Evolutionary conservation across 495 filamentous ascomycete genomes (phyloP), one percentile per base, ranked within the genome.

Genomic region (Trichodelitschia bisporula): DNA sequence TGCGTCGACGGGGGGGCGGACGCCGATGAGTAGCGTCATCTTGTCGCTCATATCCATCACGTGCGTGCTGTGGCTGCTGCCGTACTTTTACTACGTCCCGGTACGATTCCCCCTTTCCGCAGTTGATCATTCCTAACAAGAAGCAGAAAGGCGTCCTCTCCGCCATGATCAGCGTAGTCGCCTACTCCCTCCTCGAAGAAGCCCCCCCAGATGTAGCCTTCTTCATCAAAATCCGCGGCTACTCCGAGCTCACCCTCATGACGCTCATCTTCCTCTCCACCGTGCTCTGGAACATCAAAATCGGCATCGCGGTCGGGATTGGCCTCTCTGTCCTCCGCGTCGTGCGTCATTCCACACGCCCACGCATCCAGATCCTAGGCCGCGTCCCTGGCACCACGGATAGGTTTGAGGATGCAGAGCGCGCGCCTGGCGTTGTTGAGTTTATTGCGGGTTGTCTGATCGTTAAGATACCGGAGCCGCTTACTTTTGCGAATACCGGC

Each of bases 401-500:
- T 35, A 63, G 68, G 28, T 95, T 90, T 43, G 79, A 84, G 38
- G 91, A 92, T 37, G 82, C 82, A 11, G 86, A 95, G 48, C 69
- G 74, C 0, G 66, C 76, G 26, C 58, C 9, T 8, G 26, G 26
- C 26, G 6, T 6, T 5, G 57, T 93, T 3, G 84, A 95, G 44
- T 76, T 90, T 36, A 61, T 95, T 29, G 78, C 91, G 42, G 79
- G 83, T 9, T 84, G 77, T 34, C 50, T 97, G 19, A 90, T 97
- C 37, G 80, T 95, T 30, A 93, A 92, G 51, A 92, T 97, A 40
- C 86, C 86, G 0, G 89, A 95, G 41, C 84, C 84, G 0, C 57
- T 97, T 24, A 95, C 89, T 0, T 97, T 97, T 41, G 84, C 86
- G 31, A 97, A 97, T 44, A 93, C 89, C 1, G 89, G 89, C 13